These are phyloP conservation scores for Xylariales sp. DNA, from an alignment of 2,329 filamentous ascomycete species.

Conservation along the genomic window DNA sequence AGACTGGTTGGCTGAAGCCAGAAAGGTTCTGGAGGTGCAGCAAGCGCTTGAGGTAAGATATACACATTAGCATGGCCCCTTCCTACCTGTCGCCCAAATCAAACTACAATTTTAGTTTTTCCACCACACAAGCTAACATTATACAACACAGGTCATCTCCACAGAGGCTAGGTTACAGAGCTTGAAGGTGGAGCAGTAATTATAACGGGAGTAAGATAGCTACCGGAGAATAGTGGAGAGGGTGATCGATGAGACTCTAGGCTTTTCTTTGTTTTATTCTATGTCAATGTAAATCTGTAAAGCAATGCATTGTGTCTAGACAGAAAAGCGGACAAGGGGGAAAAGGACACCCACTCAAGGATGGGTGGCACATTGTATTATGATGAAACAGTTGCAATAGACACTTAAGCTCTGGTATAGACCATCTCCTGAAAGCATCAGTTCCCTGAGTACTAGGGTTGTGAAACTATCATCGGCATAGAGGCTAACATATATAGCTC, in stretches of 20 bases:
- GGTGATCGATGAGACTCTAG: no score
- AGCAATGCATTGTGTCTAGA: slow-evolving; percentile 5
- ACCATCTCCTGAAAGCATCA: neutral
- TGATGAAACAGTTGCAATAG: slow-evolving; percentile 6
- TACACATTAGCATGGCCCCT: slow-evolving; percentile 2
- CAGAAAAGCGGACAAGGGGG: neutral
- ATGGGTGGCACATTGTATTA: slow-evolving; percentile 5
- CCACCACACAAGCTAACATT: slow-evolving; percentile 17
- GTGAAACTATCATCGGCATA: no score
- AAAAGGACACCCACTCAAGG: no score
- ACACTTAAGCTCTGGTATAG: neutral
- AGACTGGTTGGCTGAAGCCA: slow-evolving; percentile 89
- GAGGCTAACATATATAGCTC: no score
- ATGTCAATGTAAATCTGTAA: slow-evolving; percentile 7
- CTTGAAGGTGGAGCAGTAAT: slow-evolving; percentile 68
- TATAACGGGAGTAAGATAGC: no score
- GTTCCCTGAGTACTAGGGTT: no score
- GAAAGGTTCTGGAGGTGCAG: slow-evolving; percentile 89
- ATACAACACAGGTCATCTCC: slow-evolving; percentile 66
- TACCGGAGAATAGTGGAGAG: no score
- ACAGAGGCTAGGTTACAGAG: slow-evolving; percentile 88
- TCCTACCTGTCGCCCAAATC: no score
- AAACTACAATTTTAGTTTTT: no score
- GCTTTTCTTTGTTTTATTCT: slow-evolving; percentile 3
- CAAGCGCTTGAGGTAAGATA: slow-evolving; percentile 88